Evolutionary conservation across 306 rosid species (phyloP), one percentile per base, ranked within the genome.

Genomic region (Quercus engelmannii): DNA sequence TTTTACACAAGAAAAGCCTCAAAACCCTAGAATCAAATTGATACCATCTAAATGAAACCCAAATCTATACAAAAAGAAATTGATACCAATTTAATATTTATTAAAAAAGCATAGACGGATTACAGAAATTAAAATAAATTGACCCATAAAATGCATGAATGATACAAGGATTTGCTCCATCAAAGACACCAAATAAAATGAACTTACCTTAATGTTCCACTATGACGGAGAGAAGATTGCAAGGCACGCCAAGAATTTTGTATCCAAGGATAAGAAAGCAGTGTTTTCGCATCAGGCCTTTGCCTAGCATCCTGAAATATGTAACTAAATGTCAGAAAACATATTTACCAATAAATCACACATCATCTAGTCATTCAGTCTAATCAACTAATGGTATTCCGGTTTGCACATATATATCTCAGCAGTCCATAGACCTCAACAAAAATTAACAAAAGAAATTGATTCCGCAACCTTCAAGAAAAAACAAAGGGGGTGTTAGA

Each of bases 251-350:
- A 86, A 83, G 88, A 88, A 74, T 95, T 95, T 74, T 80, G 94
- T 70, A 95, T 90, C 99, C 98, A 95, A 59, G 99, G 98, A 86
- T 95, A 97, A 84, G 97, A 93, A 81, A 95, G 89, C 84, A 95
- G 84, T 59, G 98, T 85, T 80, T 95, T 95, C 38, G 99, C 99
- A 88, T 95, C 99, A 75, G 98, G 98, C 74, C 99, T 92, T 81
- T 95, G 98, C 89, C 99, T 91, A 79, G 98, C 94, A 89, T 95
- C 99, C 99, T 95, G 90, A 77, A 73, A 85, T 61, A 78, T 31
- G 85, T 56, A 89, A 84, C 72, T 83, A 75, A 77, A 41, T 23
- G 75, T 56, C 58, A 75, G 28, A 80, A 70, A 76, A 76, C 31
- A 83, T 12, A 78, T 41, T 75, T 49, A 69, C 70, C 20, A 21